Evolutionary conservation across 225 moss, liverwort and hornwort genomes (phyloP).

Genomic region (Sphagnum contortum): DNA sequence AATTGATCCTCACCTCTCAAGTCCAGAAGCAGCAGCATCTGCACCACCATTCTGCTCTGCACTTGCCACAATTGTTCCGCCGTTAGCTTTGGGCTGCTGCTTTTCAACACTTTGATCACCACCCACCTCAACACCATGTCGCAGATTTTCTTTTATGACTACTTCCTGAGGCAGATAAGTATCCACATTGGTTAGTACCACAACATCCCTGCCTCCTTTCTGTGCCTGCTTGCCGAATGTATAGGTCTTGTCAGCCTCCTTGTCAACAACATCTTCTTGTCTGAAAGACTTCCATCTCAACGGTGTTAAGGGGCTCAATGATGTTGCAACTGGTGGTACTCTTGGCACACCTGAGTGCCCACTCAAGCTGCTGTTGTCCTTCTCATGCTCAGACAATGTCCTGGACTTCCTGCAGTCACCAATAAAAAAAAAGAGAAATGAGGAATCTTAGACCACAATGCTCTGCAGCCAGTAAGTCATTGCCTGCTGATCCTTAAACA

Average conservation of each 20-base stretch:
- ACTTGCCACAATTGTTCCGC: neutral
- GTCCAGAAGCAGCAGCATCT: neutral
- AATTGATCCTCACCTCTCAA: constrained; percentile 1
- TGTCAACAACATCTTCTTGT: constrained; percentile 15
- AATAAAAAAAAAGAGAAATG: no score
- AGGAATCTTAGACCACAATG: no score
- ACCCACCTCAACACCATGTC: neutral
- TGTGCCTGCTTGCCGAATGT: no score
- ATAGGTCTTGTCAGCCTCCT: constrained; percentile 2
- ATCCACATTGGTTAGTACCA: constrained; percentile 4
- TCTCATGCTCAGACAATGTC: constrained; percentile 22
- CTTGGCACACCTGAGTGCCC: constrained; percentile 8
- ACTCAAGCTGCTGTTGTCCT: constrained; percentile 14
- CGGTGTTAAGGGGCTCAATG: constrained; percentile 33
- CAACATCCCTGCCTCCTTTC: constrained; percentile 5
- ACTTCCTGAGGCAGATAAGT: no score
- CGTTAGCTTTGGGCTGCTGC: neutral
- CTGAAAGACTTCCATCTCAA: constrained; percentile 46
- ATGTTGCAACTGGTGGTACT: constrained; percentile 5
- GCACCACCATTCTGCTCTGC: neutral
- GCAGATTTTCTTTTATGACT: neutral
- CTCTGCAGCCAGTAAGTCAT: no score
- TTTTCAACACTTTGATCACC: constrained; percentile 2
- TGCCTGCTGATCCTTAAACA: no score
- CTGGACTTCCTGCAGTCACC: constrained; percentile 23